Evolutionary conservation across 2,329 filamentous ascomycete species (phyloP).

Genomic region (Xylariaceae sp.): DNA sequence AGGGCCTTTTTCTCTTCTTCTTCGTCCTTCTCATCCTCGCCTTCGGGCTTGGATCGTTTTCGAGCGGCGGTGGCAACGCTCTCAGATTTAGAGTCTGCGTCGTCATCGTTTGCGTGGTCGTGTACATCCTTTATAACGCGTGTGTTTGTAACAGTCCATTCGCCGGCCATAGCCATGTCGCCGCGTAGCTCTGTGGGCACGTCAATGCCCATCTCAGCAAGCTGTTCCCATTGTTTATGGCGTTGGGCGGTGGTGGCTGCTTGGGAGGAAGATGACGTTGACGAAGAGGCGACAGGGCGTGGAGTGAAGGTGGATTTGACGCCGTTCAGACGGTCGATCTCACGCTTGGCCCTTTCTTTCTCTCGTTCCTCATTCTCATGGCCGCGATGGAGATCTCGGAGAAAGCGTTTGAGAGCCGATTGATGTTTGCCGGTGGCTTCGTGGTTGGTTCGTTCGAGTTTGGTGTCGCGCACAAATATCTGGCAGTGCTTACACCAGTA

Average conservation of each 20-base stretch:
- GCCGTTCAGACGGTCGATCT: conserved; percentile 82
- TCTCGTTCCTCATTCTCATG: conserved; percentile 80
- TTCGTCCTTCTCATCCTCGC: conserved; percentile 47
- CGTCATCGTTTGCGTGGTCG: conserved; percentile 37
- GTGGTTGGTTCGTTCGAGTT: conserved; percentile 84
- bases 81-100: conserved; percentile 40
- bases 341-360: conserved; percentile 74
- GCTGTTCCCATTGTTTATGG: conserved; percentile 80
- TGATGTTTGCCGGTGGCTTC: conserved; percentile 85
- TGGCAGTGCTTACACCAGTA: conserved; percentile 99
- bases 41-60: conserved; percentile 45
- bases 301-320: conserved; percentile 52
- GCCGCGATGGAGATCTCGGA: conserved; percentile 81
- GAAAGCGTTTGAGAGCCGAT: conserved; percentile 78
- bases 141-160: conserved; percentile 74
- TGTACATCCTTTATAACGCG: conserved; percentile 48
- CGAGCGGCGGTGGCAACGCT: conserved; percentile 53
- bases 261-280: conserved; percentile 28
- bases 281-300: conserved; percentile 20
- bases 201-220: conserved; percentile 81
- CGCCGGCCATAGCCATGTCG: conserved; percentile 82
- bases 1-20: conserved; percentile 58
- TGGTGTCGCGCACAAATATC: conserved; percentile 85
- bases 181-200: conserved; percentile 74
- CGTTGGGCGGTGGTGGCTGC: conserved; percentile 52